These are phyloP conservation scores for Mimosa bimucronata DNA, from an alignment of 306 rosid genomes.

Conservation along the genomic window DNA sequence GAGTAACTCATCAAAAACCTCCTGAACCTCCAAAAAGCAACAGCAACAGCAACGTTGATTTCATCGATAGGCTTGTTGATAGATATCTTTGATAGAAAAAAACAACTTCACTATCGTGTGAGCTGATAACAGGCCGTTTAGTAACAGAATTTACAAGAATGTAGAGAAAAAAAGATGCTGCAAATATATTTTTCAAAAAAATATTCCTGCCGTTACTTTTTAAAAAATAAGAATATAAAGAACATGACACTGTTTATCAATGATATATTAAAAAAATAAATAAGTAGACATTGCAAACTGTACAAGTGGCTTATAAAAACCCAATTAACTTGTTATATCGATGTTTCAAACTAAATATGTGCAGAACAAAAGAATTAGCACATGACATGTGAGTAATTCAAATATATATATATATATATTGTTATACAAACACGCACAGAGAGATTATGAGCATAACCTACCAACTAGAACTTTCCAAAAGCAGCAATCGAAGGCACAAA, in stretches of 20 bases:
- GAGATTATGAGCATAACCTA: constrained; percentile 35
- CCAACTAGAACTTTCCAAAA: constrained; percentile 25
- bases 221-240: neutral
- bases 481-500: neutral
- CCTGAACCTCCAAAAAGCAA: too few relatives aligned
- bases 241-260: neutral
- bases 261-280: neutral
- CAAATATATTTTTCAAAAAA: neutral
- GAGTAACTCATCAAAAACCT: too few relatives aligned
- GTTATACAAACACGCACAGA: constrained; percentile 13
- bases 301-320: neutral
- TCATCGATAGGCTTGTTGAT: too few relatives aligned
- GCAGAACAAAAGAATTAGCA: neutral
- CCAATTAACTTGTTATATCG: neutral
- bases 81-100: too few relatives aligned
- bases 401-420: neutral
- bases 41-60: too few relatives aligned
- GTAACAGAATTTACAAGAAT: neutral
- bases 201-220: neutral
- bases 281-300: neutral
- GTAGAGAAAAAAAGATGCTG: neutral
- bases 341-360: neutral
- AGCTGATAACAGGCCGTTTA: neutral
- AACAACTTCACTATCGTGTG: neutral
- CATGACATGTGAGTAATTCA: neutral